Evolutionary conservation across 768 basidiomycete species (phyloP).

Genomic region (Solioccasus polychromus): DNA sequence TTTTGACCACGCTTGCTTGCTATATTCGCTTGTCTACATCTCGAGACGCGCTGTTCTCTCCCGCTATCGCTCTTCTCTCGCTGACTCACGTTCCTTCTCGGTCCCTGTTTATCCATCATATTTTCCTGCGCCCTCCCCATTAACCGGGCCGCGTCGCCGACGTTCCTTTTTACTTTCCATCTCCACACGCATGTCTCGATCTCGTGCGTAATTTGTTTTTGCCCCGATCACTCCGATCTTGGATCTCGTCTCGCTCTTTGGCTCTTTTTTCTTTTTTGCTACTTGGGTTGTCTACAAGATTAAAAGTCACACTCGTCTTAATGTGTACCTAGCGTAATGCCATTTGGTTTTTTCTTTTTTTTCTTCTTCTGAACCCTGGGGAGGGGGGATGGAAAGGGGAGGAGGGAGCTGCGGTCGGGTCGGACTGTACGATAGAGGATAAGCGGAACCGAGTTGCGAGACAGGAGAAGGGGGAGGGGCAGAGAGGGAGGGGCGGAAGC

Average conservation of each 20-base stretch:
- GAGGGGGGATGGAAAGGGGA: too few species aligned
- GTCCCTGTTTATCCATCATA: conserved; percentile 17
- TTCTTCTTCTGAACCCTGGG: too few species aligned
- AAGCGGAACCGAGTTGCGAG: not conserved
- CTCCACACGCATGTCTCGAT: too few species aligned
- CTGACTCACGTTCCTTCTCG: conserved; percentile 7
- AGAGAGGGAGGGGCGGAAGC: too few species aligned
- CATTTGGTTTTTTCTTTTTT: conserved; percentile 5
- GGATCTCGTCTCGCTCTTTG: not conserved
- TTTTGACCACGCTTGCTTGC: conserved; percentile 3
- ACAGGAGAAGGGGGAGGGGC: too few species aligned
- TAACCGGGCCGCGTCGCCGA: not conserved
- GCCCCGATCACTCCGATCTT: not conserved
- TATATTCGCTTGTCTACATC: conserved; percentile 8
- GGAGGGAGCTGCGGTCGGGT: too few species aligned
- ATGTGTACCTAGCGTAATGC: conserved; percentile 31
- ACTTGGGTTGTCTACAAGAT: not conserved
- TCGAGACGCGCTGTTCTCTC: conserved; percentile 10
- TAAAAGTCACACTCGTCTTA: conserved; percentile 17
- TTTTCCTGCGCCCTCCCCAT: conserved; percentile 6
- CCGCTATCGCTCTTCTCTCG: conserved; percentile 12
- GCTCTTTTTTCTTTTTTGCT: not conserved
- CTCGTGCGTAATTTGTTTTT: too few species aligned
- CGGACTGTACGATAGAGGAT: too few species aligned
- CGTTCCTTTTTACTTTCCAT: not conserved